Conservation (phyloP, 768 basidiomycete genomes). For the Hemileccinum rubropunctum region DNA sequence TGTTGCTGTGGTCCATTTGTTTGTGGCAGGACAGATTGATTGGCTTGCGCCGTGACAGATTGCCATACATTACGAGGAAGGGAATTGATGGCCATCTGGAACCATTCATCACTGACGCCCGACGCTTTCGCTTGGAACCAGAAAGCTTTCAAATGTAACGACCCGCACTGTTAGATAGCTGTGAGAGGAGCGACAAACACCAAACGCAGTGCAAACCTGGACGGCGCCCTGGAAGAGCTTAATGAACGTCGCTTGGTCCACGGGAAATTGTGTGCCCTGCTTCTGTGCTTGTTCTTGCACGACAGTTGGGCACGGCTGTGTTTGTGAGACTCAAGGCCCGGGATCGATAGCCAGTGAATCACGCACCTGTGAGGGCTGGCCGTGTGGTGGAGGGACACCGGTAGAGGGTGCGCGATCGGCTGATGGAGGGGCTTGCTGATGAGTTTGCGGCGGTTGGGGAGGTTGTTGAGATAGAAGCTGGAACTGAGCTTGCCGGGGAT, state of each 20-base stretch:
- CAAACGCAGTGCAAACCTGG: constrained; percentile 15
- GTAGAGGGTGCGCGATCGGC: background rate
- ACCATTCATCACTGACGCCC: constrained; percentile 22
- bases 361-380: constrained; percentile 2
- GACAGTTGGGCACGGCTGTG: background rate
- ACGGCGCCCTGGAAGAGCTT: constrained; percentile 20
- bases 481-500: background rate
- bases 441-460: constrained; percentile 1
- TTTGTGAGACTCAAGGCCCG: background rate
- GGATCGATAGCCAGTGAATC: background rate
- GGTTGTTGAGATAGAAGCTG: background rate
- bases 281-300: constrained; percentile 11
- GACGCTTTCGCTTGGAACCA: constrained; percentile 10
- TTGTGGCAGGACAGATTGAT: background rate
- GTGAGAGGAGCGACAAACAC: constrained; percentile 4
- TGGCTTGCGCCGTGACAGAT: constrained; percentile 4
- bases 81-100: constrained; percentile 13
- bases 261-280: background rate
- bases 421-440: background rate
- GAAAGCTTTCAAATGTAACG: constrained; percentile 10
- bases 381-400: constrained; percentile 1
- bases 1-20: constrained; percentile 1
- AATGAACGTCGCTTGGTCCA: constrained; percentile 18
- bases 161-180: constrained; percentile 13
- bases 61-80: constrained; percentile 17